Evolutionary conservation across 2,329 filamentous ascomycete species (phyloP), one percentile per base, ranked within the genome.

Genomic region (Aspergillus piperis): DNA sequence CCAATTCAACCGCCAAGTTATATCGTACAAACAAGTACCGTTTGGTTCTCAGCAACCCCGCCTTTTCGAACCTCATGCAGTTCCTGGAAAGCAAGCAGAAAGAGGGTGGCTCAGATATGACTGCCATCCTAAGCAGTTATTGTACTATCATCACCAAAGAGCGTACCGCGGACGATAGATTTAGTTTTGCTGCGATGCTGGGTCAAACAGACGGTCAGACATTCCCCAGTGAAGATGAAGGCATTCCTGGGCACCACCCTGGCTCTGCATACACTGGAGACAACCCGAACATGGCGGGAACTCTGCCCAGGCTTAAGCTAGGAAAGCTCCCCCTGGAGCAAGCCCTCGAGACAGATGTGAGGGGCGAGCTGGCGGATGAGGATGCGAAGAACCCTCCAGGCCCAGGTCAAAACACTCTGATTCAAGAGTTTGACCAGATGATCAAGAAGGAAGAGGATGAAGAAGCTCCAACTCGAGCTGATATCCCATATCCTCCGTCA

Each of bases 21-120:
- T 99, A 97, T 75, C 85, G 86, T 42, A 86, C 88, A 58, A 94
- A 93, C 81, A 95, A 92, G 74, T 99, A 98, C 73, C 87, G 92
- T 11, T 83, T 99, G 38, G 92, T 92, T 0, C 80, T 99, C n/a
- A 97, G 93, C 69, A 88, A 89, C 59, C 89, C 93, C 67, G 88
- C 92, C 0, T 92, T 90, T 60, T 88, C 88, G 59, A 90, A 90
- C 62, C 84, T 98, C 8, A 89, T 96, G 70, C 90, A 92, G 68
- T 96, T 94, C 68, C 81, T 99, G 0, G 93, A 98, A 74, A 87
- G 88, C n/a, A 93, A 96, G 64, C 85, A 88, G 13, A 90, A 91
- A 54, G 86, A 90, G 55, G 92, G 92, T 10, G 94, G 92, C 15
- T 85, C 86, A 6, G 86, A 94, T 13, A 86, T 98, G 65, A 86